phyloP scores from a whole-genome alignment of 106 monocot genomes.

The Allium fistulosum region DNA sequence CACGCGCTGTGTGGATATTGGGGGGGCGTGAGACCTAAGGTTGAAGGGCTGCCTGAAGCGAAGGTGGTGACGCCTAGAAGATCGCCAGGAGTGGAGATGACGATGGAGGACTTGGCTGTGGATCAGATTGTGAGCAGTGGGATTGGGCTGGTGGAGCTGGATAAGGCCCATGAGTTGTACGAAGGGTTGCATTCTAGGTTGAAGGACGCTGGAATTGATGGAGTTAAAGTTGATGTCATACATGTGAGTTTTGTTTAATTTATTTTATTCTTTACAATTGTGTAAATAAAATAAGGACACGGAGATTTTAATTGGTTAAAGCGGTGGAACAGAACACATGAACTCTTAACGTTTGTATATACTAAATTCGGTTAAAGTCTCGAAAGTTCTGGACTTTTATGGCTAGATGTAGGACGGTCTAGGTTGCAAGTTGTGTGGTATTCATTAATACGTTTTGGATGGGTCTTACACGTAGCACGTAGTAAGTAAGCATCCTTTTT shows the following conservation, averaged over 20 bases:
- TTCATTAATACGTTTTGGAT: no score
- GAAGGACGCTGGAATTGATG: conserved; percentile 48
- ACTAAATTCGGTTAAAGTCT: no score
- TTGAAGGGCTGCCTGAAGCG: conserved; percentile 37
- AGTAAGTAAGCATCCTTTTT: no score
- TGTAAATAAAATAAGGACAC: no score
- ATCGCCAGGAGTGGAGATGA: conserved; percentile 53
- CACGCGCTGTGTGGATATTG: conserved; percentile 92
- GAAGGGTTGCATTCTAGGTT: conserved; percentile 66
- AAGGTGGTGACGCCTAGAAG: conserved; percentile 43
- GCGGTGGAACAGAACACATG: no score
- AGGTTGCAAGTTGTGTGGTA: no score
- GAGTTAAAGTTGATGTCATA: conserved; percentile 93
- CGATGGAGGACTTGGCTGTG: conserved; percentile 87
- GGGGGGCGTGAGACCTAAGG: conserved; percentile 62
- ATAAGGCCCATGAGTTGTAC: conserved; percentile 41
- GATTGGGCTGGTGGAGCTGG: conserved; percentile 62
- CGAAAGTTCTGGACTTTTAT: no score
- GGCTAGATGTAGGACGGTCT: no score
- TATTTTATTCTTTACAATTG: no score
- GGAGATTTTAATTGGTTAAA: no score
- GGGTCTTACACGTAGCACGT: no score
- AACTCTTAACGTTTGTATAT: no score
- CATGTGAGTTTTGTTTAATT: conserved; percentile 36
- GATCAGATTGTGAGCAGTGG: conserved; percentile 80